Base-by-base conservation (phyloP, 2,329 filamentous ascomycete genomes). In the Exophiala mesophila region DNA sequence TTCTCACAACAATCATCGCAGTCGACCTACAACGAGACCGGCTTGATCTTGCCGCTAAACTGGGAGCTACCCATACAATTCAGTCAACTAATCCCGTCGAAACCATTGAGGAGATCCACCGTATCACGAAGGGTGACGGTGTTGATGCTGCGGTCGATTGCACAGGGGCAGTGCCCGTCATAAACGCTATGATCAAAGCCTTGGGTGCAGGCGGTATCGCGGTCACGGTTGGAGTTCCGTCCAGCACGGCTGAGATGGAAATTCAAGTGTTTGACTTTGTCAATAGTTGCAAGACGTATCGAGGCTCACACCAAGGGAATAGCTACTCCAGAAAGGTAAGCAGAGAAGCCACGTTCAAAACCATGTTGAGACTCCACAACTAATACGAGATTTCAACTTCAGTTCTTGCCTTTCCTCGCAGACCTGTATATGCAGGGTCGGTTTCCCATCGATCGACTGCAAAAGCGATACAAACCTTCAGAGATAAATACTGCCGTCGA, bases 141-240 rank as follows among this genome's bases (percentile, higher is more conserved):
- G 60, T 67, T 0, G 68, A 64, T 3, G 59, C 73, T 20, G 64
- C 63, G 4, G 62, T 77, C 37, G 74, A 77, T 41, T 74, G 72
- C 0, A 75, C 70, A 1, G 74, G 71, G 0, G 63, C 63, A 1
- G 59, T 65, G 29, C 44, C 63, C 29, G 44, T 74, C 42, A 57
- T 75, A 15, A 59, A 66, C 6, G 66, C 67, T 3, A 66, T 63
- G 2, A 47, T 74, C 2, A 60, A 67, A 2, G 63, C 64, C 26
- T 65, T 70, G 3, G 57, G 66, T 10, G 64, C 66, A 20, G 63
- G 64, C 44, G 73, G 71, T 1, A 70, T 68, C 46, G 38, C 38
- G 5, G 38, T 33, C 5, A 21, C 26, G 8, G 29, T 40, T 8
- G 38, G 38, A 8, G 9, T 19, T 8, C 38, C 38, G 8, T 29